Percentiles rank a stretch among this genome's conserved stretches.
Evolutionary conservation across 352 stramenopile species (phyloP).

Genomic region (Aphanomyces stellatus): DNA sequence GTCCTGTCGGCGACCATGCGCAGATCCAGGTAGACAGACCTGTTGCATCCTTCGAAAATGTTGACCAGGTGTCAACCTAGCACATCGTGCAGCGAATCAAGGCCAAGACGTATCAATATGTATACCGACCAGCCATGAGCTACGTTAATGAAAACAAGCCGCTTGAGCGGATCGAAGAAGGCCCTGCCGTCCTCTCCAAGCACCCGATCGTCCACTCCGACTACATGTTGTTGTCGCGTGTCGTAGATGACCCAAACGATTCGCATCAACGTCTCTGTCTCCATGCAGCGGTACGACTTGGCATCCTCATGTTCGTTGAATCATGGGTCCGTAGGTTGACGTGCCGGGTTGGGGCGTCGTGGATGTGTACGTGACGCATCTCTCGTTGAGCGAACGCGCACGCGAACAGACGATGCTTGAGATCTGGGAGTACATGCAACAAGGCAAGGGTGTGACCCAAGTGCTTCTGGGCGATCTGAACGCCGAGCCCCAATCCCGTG

Average conservation of each 20-base stretch:
- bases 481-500: slow-evolving; percentile 71
- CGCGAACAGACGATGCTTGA: slow-evolving; percentile 71
- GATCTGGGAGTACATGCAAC: slow-evolving; percentile 72
- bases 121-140: slow-evolving; percentile 82
- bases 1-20: slow-evolving; percentile 42
- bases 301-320: not conserved
- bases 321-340: slow-evolving; percentile 20
- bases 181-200: slow-evolving; percentile 69
- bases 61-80: no score
- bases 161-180: slow-evolving; percentile 79
- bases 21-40: slow-evolving; percentile 41
- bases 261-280: slow-evolving; percentile 77
- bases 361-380: slow-evolving; percentile 82
- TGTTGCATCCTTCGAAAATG: no score
- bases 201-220: slow-evolving; percentile 70
- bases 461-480: slow-evolving; percentile 82
- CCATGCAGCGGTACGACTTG: slow-evolving; percentile 42
- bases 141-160: slow-evolving; percentile 52
- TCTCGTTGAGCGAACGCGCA: slow-evolving; percentile 67
- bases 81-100: slow-evolving; percentile 49
- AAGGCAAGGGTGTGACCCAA: slow-evolving; percentile 50
- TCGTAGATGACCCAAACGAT: slow-evolving; percentile 79
- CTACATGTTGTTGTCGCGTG: slow-evolving; percentile 68
- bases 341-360: slow-evolving; percentile 54
- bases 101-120: slow-evolving; percentile 67